A percentile compares a stretch with the other conserved stretches of the same genome.
Evolutionary conservation across 106 monocot species (phyloP).

Genomic region (Dioscorea dumetorum): DNA sequence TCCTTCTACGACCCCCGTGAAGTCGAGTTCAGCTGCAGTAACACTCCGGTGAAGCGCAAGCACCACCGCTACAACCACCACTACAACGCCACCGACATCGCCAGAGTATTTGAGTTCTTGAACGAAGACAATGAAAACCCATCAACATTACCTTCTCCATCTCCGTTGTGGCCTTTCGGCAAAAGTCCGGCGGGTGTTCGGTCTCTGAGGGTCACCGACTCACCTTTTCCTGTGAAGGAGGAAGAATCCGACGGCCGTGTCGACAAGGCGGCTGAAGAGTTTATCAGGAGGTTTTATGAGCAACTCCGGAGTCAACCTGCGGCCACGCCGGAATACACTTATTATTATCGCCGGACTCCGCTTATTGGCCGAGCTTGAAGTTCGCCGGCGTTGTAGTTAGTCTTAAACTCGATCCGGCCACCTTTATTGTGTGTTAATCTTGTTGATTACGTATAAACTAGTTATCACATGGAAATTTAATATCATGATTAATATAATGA

Average conservation of each 20-base stretch:
- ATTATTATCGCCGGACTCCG: too few relatives aligned
- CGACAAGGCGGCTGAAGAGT: slow-evolving; percentile 17
- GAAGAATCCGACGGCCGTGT: neutral
- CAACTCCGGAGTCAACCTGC: slow-evolving; percentile 5
- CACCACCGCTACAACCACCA: neutral
- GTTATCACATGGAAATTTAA: too few relatives aligned
- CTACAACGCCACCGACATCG: slow-evolving; percentile 10
- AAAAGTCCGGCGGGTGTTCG: slow-evolving; percentile 18
- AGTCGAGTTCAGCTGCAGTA: slow-evolving; percentile 71
- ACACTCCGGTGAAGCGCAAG: slow-evolving; percentile 25
- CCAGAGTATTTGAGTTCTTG: slow-evolving; percentile 29
- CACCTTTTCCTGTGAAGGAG: slow-evolving; percentile 34
- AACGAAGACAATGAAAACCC: neutral
- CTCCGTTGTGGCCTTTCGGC: neutral
- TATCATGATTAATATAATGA: too few relatives aligned
- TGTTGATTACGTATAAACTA: too few relatives aligned
- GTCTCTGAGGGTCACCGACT: slow-evolving; percentile 41
- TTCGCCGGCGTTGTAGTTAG: too few relatives aligned
- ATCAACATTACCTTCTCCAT: neutral
- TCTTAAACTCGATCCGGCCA: too few relatives aligned
- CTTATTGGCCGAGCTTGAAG: too few relatives aligned
- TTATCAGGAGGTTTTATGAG: slow-evolving; percentile 21
- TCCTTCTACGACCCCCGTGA: slow-evolving; percentile 31
- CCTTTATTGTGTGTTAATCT: too few relatives aligned
- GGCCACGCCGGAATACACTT: too few relatives aligned